Conservation (phyloP, 106 monocot species). For the Triglochin maritima region DNA sequence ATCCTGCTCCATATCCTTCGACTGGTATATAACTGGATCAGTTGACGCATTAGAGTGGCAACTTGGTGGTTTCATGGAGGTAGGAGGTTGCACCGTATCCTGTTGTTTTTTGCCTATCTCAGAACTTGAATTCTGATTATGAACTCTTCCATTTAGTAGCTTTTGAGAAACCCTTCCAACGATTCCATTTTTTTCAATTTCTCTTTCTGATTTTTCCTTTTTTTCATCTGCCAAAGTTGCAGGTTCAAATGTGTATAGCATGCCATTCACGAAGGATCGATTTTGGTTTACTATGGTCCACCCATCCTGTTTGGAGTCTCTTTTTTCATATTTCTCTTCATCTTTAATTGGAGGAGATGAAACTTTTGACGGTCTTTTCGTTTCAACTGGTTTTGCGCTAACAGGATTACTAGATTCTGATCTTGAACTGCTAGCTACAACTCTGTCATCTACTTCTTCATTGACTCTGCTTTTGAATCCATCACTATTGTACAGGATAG, state of each 20-base stretch:
- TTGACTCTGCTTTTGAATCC: background rate
- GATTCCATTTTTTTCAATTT: conserved; percentile 10
- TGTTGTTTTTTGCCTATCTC: conserved; percentile 13
- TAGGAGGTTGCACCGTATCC: conserved; percentile 25
- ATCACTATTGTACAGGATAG: background rate
- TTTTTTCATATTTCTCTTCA: background rate
- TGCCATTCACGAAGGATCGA: conserved; percentile 4
- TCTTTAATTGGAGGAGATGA: background rate
- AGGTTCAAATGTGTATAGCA: conserved; percentile 1
- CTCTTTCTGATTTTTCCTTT: conserved; percentile 11
- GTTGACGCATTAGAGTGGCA: conserved; percentile 15
- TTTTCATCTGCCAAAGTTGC: conserved; percentile 6
- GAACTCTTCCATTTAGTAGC: conserved; percentile 24
- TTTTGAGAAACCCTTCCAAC: conserved; percentile 8
- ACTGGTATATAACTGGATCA: conserved; percentile 6
- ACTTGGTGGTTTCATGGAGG: conserved; percentile 29
- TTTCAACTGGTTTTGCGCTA: background rate
- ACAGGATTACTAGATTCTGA: background rate
- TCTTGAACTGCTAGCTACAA: conserved; percentile 1
- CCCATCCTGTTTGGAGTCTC: conserved; percentile 5
- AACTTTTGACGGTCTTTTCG: background rate
- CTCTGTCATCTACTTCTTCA: background rate
- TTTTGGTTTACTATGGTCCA: conserved; percentile 3
- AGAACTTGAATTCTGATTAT: conserved; percentile 20
- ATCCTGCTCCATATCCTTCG: conserved; percentile 20